Conservation (phyloP, 2,329 filamentous ascomycete genomes). For the Colletotrichum lentis region DNA sequence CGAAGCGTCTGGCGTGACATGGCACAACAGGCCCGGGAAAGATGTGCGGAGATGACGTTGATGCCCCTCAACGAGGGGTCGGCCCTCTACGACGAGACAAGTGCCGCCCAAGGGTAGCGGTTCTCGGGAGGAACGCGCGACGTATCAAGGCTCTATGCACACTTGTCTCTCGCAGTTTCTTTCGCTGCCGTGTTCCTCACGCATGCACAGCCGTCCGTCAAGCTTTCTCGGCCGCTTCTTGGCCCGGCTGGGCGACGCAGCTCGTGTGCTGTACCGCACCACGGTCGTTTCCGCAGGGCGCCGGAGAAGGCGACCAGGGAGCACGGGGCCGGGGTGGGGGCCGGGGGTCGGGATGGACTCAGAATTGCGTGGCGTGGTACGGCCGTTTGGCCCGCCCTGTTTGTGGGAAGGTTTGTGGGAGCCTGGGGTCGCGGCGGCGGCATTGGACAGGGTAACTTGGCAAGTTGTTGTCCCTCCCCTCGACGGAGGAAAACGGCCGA, state of each 20-base stretch:
- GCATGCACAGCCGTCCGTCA: slow-evolving; percentile 3
- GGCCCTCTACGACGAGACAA: background rate
- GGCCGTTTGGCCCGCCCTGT: background rate
- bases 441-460: background rate
- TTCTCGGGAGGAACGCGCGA: background rate
- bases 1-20: background rate
- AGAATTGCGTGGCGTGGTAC: background rate
- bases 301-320: background rate
- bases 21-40: background rate
- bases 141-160: background rate
- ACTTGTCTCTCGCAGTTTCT: background rate
- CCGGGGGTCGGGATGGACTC: too few relatives aligned
- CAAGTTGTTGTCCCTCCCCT: background rate
- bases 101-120: background rate
- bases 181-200: background rate
- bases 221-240: slow-evolving; percentile 25
- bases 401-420: background rate
- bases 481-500: too few relatives aligned
- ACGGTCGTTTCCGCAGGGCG: background rate
- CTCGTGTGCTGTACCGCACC: background rate
- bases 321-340: background rate
- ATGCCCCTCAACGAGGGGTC: background rate
- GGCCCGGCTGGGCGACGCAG: slow-evolving; percentile 21
- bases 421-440: too few relatives aligned
- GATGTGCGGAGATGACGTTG: background rate